Base-by-base conservation (phyloP, 2,329 filamentous ascomycete genomes). In the Aspergillus latus region DNA sequence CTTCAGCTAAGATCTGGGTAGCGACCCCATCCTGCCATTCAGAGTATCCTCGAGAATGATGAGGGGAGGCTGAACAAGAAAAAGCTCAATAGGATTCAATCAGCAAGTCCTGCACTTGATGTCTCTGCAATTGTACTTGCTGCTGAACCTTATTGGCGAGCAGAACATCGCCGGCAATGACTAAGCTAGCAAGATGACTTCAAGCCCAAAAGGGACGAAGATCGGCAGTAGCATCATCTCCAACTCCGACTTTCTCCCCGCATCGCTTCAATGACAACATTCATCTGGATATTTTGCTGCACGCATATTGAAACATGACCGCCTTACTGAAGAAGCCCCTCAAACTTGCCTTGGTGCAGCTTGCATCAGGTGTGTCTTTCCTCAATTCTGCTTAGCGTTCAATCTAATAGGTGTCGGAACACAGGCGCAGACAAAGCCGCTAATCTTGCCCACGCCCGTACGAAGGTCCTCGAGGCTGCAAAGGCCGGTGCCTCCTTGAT, bases 401-500 rank as follows among this genome's bases (percentile, higher is more conserved):
- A 21, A 49, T 28, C 53, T 45, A 15, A 57, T 39, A 6, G 15
- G 8, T 26, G 13, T 15, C 30, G 37, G 36, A 52, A 16, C 40
- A 46, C 45, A 88, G 80, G 89, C 59, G 76, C 88, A 62, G 90
- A 96, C 79, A 99, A 99, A 79, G 72, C 86, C 9, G 82, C 83
- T 63, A 99, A 99, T 76, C 90, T 99, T 61, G 71, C 82, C 21
- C 88, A 88, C 72, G 93, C 94, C 10, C 88, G 89, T 56, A 80
- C 82, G 43, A 92, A 94, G 72, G 92, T 97, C 57, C 83, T 91
- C 60, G 87, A 91, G 72, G 93, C 94, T 4, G 88, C 91, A 26
- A 74, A 79, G 28, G 78, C 78, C 3, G 93, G 93, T 64, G 91
- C 93, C 58, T 86, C 89, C 56, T 86, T 99, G 58, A 87, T 97